Evolutionary conservation across 768 basidiomycete genomes (phyloP), one percentile per base, ranked within the genome.

Genomic region (Dendrothele bispora): DNA sequence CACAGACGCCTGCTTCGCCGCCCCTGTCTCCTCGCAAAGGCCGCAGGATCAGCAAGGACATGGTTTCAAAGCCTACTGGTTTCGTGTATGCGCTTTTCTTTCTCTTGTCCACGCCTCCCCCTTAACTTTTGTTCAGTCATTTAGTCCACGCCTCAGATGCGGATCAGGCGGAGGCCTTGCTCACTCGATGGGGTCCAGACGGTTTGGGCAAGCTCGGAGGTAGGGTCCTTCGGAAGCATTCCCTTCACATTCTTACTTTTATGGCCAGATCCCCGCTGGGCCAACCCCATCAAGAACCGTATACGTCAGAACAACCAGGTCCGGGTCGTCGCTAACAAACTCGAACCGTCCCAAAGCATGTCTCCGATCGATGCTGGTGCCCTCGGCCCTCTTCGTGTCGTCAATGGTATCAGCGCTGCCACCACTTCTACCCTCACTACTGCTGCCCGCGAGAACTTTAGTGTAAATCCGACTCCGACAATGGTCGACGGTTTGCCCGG

Each of bases 71-170:
- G 48, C 92, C 92, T 5, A 88, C 77, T 18, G 85, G 82, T 55
- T 93, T 93, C 63, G 76, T 89, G 91, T 95, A 74, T 66, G 89
- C 82, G 41, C 55, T 49, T 41, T 45, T 30, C 20, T 41, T 47
- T 51, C 40, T 51, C 39, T 17, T 48, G 34, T 48, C 29, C 41
- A 48, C 30, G 49, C 18, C 26, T n/a, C 7, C 20, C 18, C 50
- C 51, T 57, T 59, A 51, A 58, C 63, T 55, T 58, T 46, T 52
- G 50, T 55, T 43, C 61, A 94, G 91, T 44, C 92, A 95, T 71
- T 76, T 92, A 53, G 84, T 93, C 8, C 92, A 95, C 69, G 91
- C 93, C 25, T 92, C 89, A 48, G 89, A 93, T 68, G 89, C 86
- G 11, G 88, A 89, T 68, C 89, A 95, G 62, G 81, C 89, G 27